Conservation (phyloP, 306 rosid genomes). For the Alnus glutinosa region DNA sequence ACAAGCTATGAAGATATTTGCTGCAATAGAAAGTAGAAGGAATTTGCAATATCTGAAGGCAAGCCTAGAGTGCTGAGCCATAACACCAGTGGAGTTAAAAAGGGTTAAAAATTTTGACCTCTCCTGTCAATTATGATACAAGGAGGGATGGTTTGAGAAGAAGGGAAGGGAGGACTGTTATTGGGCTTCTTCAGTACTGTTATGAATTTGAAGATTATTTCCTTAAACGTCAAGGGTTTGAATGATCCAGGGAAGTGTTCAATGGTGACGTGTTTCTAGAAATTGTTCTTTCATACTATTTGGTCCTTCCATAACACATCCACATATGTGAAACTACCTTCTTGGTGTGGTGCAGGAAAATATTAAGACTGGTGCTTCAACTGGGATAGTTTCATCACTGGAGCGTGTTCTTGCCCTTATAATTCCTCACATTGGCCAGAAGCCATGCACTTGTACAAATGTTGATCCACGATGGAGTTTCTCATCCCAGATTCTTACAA, state of each 20-base stretch:
- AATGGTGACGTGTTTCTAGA: not conserved
- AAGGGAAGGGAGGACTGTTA: not conserved
- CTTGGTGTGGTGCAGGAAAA: conserved; percentile 58
- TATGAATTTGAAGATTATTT: not conserved
- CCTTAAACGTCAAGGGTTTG: not conserved
- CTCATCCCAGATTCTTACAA: conserved; percentile 82
- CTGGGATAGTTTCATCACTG: conserved; percentile 58
- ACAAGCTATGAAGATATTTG: too few species aligned
- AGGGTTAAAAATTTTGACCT: not conserved
- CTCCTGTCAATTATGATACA: not conserved
- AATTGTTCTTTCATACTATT: conserved; percentile 18
- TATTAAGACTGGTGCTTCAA: conserved; percentile 26
- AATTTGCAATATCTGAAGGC: too few species aligned
- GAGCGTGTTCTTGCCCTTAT: conserved; percentile 66
- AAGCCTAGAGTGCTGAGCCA: not conserved
- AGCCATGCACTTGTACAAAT: conserved; percentile 67
- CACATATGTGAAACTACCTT: conserved; percentile 14
- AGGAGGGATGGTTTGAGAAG: not conserved
- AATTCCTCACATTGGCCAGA: conserved; percentile 70
- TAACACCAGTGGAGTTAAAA: not conserved
- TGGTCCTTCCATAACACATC: conserved; percentile 14
- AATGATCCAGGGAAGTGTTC: not conserved
- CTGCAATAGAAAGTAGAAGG: too few species aligned
- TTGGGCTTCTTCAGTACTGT: not conserved
- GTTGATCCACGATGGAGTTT: conserved; percentile 70